Evolutionary conservation across 768 basidiomycete species (phyloP), one percentile per base, ranked within the genome.

Genomic region (Lanmaoa rubissima): DNA sequence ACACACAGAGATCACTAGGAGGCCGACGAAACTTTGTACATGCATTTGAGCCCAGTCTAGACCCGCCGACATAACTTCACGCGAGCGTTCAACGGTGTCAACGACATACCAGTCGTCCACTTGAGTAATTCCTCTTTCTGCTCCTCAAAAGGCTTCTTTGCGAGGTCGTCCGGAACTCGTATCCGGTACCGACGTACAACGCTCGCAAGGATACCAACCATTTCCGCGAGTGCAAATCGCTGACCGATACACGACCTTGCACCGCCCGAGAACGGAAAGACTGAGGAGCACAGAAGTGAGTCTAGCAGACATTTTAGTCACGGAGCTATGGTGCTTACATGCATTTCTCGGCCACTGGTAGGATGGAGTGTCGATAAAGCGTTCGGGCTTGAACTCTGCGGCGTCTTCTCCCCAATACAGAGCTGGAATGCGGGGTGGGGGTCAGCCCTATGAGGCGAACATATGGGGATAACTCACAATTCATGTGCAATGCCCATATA

Each of bases 301-400:
- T 40, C 19, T 14, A 38, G 28, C 11, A 19, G 19, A 35, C 17
- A 16, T 12, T 1, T 39, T 4, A 2, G 17, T 31, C 34, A 12
- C 50, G 9, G 2, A 35, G 19, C 11, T 7, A 16, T 17, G 4
- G 13, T 21, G 45, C 79, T 44, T 54, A 79, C 79, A 81, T 16
- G 78, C 80, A 52, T 81, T 73, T 21, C 81, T 75, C 14, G 80
- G 81, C 80, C 80, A 83, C 32, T 73, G 72, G 53, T 82, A 81
- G 1, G 73, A 67, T 5, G 73, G 73, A 0, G 78, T 80, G 50
- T 82, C 81, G 28, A 83, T 71, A 62, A 82, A 83, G 0, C 78
- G 75, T 43, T 79, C 78, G 0, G 80, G 80, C 45, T 68, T 80
- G 71, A 81, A 83, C 19, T 75, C 73, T 11, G 57, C 65, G 0